Evolutionary conservation across 805 yeast genomes (phyloP), one percentile per base, ranked within the genome.

Genomic region (Yarrowia hollandica): DNA sequence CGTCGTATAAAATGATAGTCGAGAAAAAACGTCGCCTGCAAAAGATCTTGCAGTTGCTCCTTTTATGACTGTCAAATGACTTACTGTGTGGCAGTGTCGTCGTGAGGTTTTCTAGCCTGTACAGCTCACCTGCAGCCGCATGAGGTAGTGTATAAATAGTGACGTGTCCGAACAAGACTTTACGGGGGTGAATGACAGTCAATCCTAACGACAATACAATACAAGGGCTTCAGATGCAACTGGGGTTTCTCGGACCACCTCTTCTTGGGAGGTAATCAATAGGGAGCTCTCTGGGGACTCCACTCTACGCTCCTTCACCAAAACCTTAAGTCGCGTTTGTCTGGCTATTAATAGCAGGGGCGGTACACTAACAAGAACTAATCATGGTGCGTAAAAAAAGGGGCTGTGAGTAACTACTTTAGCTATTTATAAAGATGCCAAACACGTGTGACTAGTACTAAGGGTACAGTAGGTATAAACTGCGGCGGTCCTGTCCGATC

Each of bases 71-170:
- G 54, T 44, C 54, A 44, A 44, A 30, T 44, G 54, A 44, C 37
- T 31, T n/a, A n/a, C 6, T n/a, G 14, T 44, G 54, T 9, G 54
- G 54, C 54, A 44, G 54, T 44, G 54, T 44, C 54, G 37, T 31
- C 54, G 54, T 30, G 35, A 41, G 48, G 48, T 41, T 41, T 41
- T 41, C 48, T 3, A 15, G 6, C 15, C 8, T 16, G 16, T 41
- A 41, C 48, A 41, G 48, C 33, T 41, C 48, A 16, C 33, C 48
- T 41, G 48, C 48, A 41, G 48, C 48, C 48, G 48, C 48, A 41
- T 41, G 33, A 11, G 33, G 33, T 26, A 25, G 48, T 26, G 31
- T 41, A 41, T 41, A 41, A 41, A 41, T 41, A 41, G 48, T 41
- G 33, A 41, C 48, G 48, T 41, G 48, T 41, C 33, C 16, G 33